Conservation (phyloP, 1,139 yeast genomes). For the Geotrichum aggregatum region DNA sequence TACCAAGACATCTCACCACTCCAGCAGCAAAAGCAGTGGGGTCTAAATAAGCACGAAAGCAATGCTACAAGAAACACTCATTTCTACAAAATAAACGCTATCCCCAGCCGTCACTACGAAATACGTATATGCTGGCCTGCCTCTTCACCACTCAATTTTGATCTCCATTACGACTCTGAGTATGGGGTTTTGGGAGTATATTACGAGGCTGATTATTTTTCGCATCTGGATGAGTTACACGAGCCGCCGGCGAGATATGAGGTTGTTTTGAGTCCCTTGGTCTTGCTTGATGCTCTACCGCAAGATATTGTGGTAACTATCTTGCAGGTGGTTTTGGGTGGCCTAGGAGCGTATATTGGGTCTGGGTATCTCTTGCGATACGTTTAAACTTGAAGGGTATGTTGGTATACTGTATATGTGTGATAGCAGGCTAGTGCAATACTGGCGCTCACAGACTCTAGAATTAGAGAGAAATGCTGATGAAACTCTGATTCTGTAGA, state of each 20-base stretch:
- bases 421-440: too few relatives aligned
- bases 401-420: too few relatives aligned
- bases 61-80: too few relatives aligned
- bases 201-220: constrained; percentile 10
- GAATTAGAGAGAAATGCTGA: too few relatives aligned
- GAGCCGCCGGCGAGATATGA: constrained; percentile 27
- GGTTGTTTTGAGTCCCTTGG: constrained; percentile 26
- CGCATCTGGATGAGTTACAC: constrained; percentile 20
- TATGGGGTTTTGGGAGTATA: constrained; percentile 8
- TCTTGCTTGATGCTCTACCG: constrained; percentile 29
- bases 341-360: not conserved
- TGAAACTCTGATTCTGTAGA: too few relatives aligned
- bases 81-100: not conserved
- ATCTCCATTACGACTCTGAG: constrained; percentile 24
- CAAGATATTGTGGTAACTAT: constrained; percentile 28
- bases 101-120: constrained; percentile 30
- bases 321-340: constrained; percentile 21
- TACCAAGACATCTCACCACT: too few relatives aligned
- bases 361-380: not conserved
- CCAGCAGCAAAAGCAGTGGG: too few relatives aligned
- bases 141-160: constrained; percentile 34
- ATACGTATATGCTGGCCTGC: constrained; percentile 41
- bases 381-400: not conserved
- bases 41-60: too few relatives aligned
- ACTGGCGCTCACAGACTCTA: too few relatives aligned